Conservation (phyloP, 1,139 yeast species). For the Diutina mesorugosa region DNA sequence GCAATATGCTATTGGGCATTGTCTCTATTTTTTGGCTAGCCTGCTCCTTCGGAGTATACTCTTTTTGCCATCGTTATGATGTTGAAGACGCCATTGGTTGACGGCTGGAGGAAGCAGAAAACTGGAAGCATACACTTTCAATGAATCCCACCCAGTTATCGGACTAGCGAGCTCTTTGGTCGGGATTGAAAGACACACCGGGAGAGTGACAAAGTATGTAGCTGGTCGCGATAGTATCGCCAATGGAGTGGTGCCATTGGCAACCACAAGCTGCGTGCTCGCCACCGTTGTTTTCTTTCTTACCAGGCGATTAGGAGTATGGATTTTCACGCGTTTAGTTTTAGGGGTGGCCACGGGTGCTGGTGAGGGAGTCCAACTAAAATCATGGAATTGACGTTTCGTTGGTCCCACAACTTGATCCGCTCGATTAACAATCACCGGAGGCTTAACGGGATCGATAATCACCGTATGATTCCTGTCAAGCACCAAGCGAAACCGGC, state of each 20-base stretch:
- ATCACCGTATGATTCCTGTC: not conserved
- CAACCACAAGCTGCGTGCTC: not conserved
- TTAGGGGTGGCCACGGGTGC: not conserved
- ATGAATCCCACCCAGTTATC: not conserved
- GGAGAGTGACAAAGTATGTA: not conserved
- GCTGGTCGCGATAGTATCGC: not conserved
- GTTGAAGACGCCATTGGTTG: too few relatives aligned
- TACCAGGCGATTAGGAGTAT: not conserved
- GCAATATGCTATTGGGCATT: not conserved
- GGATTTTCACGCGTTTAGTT: not conserved
- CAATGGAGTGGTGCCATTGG: not conserved
- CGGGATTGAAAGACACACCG: not conserved
- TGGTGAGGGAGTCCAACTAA: not conserved
- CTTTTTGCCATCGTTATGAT: not conserved
- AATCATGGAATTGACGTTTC: not conserved
- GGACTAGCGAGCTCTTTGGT: not conserved
- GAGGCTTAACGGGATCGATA: not conserved
- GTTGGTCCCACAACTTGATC: not conserved
- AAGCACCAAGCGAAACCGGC: not conserved
- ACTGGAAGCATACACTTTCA: not conserved
- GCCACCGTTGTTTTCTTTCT: not conserved
- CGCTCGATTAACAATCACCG: not conserved
- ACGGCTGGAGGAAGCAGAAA: not conserved
- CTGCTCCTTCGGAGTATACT: not conserved
- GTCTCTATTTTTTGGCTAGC: not conserved